Percentiles rank a stretch among this genome's conserved stretches.
Conservation (phyloP, 2,329 filamentous ascomycete genomes). For the Sclerotinia trifoliorum region DNA sequence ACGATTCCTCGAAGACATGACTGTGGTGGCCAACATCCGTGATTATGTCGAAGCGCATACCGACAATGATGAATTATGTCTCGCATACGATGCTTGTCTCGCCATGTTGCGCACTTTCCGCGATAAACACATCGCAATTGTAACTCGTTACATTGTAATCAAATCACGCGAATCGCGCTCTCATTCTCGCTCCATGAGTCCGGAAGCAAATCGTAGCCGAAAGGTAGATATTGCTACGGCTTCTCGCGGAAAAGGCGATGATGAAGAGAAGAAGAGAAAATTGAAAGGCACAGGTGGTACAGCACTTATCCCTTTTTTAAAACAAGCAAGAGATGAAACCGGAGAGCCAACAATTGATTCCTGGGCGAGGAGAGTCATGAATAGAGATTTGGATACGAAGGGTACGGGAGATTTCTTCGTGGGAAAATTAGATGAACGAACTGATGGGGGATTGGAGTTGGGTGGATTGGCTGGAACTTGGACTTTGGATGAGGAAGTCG, state of each 20-base stretch:
- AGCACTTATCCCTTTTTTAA: slow-evolving; percentile 89
- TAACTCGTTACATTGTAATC: slow-evolving; percentile 91
- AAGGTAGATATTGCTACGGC: slow-evolving; percentile 63
- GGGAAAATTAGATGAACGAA: slow-evolving; percentile 49
- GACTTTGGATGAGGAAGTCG: slow-evolving; percentile 81
- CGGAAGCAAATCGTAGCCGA: slow-evolving; percentile 52
- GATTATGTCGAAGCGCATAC: slow-evolving; percentile 68
- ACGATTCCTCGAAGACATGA: slow-evolving; percentile 80
- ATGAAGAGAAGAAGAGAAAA: slow-evolving; percentile 48
- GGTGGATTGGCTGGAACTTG: slow-evolving; percentile 78
- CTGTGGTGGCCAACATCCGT: slow-evolving; percentile 80
- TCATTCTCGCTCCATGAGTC: slow-evolving; percentile 53
- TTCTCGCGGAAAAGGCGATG: slow-evolving; percentile 46
- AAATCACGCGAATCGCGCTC: slow-evolving; percentile 75
- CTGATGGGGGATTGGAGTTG: slow-evolving; percentile 46
- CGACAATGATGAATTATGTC: slow-evolving; percentile 63
- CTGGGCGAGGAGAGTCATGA: slow-evolving; percentile 50
- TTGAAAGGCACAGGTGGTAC: slow-evolving; percentile 91
- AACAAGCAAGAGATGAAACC: slow-evolving; percentile 95
- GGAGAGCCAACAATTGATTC: slow-evolving; percentile 79
- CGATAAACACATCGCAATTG: slow-evolving; percentile 94
- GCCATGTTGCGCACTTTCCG: slow-evolving; percentile 61
- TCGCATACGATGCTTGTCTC: slow-evolving; percentile 89
- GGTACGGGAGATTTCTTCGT: slow-evolving; percentile 58
- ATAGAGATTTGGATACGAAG: slow-evolving; percentile 38